A percentile compares a stretch with the other conserved stretches of the same genome.
phyloP scores from a whole-genome alignment of 495 filamentous ascomycete genomes.

The Beverwykella pulmonaria region DNA sequence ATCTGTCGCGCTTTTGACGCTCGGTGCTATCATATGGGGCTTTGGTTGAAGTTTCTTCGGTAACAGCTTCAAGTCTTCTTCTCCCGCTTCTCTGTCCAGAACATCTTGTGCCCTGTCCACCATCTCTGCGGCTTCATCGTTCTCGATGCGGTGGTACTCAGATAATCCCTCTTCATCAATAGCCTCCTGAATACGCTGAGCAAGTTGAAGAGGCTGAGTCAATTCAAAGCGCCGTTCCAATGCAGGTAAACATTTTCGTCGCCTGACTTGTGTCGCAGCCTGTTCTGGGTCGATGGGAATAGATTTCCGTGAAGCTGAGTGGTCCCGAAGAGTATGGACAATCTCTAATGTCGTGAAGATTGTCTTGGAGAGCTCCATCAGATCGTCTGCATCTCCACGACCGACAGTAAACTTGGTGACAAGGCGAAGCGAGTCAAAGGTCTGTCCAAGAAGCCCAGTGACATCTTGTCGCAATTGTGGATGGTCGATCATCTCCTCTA shows the following conservation, averaged over 20 bases:
- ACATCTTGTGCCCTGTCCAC: slow-evolving; percentile 70
- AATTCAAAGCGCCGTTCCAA: slow-evolving; percentile 68
- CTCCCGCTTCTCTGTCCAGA: slow-evolving; percentile 59
- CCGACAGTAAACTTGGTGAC: slow-evolving; percentile 92
- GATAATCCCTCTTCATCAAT: slow-evolving; percentile 93
- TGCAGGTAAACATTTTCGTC: slow-evolving; percentile 46
- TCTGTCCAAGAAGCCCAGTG: slow-evolving; percentile 67
- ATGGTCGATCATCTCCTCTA: slow-evolving; percentile 68
- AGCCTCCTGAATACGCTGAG: slow-evolving; percentile 67
- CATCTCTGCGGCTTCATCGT: slow-evolving; percentile 67
- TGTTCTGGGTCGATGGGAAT: slow-evolving; percentile 17
- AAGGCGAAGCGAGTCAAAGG: slow-evolving; percentile 83
- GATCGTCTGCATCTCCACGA: slow-evolving; percentile 90
- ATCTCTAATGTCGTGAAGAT: slow-evolving; percentile 78
- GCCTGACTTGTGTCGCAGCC: slow-evolving; percentile 38
- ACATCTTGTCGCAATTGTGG: slow-evolving; percentile 67
- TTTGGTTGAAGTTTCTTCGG: slow-evolving; percentile 35
- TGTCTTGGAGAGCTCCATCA: slow-evolving; percentile 78
- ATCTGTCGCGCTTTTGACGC: slow-evolving; percentile 30
- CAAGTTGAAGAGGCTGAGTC: slow-evolving; percentile 67
- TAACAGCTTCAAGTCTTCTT: slow-evolving; percentile 46
- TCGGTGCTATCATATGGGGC: slow-evolving; percentile 24
- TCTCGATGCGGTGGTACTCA: slow-evolving; percentile 74
- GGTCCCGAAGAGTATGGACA: slow-evolving; percentile 51
- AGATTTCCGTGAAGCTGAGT: slow-evolving; percentile 31